Evolutionary conservation across 345 rosid species (phyloP).

Genomic region (Mercurialis annua): DNA sequence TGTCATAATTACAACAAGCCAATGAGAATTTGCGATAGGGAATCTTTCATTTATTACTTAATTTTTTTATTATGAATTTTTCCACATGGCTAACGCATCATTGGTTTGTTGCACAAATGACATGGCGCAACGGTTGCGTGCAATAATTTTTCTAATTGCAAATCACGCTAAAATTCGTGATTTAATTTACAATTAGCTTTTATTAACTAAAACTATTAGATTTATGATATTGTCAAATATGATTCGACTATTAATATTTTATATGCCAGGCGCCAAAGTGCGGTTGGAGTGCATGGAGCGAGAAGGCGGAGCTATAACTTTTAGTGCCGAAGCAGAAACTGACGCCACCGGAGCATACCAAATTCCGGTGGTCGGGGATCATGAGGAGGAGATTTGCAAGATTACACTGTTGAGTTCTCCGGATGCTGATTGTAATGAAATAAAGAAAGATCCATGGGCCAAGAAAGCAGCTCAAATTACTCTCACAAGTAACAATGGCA

Average conservation of each 20-base stretch:
- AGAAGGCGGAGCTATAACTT: neutral
- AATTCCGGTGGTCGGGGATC: slow-evolving; percentile 29
- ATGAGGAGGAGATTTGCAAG: slow-evolving; percentile 35
- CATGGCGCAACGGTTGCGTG: too few relatives aligned
- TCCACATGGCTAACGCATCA: too few relatives aligned
- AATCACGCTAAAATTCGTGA: too few relatives aligned
- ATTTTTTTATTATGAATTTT: too few relatives aligned
- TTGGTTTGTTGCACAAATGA: too few relatives aligned
- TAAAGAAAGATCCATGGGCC: neutral
- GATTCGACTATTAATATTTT: neutral
- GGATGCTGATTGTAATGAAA: neutral
- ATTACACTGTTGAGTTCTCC: slow-evolving; percentile 7
- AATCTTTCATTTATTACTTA: too few relatives aligned
- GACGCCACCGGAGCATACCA: slow-evolving; percentile 21
- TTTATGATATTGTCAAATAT: neutral
- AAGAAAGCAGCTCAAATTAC: slow-evolving; percentile 5
- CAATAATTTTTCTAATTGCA: too few relatives aligned
- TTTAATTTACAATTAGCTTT: too few relatives aligned
- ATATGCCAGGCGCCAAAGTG: slow-evolving; percentile 27
- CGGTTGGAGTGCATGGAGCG: slow-evolving; percentile 27
- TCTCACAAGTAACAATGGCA: slow-evolving; percentile 7
- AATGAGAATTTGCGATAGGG: too few relatives aligned
- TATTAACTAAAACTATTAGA: neutral
- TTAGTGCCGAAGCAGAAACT: slow-evolving; percentile 19
- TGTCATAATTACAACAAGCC: too few relatives aligned